phyloP scores from a whole-genome alignment of 148 eudicot species.

The Fagopyrum esculentum region DNA sequence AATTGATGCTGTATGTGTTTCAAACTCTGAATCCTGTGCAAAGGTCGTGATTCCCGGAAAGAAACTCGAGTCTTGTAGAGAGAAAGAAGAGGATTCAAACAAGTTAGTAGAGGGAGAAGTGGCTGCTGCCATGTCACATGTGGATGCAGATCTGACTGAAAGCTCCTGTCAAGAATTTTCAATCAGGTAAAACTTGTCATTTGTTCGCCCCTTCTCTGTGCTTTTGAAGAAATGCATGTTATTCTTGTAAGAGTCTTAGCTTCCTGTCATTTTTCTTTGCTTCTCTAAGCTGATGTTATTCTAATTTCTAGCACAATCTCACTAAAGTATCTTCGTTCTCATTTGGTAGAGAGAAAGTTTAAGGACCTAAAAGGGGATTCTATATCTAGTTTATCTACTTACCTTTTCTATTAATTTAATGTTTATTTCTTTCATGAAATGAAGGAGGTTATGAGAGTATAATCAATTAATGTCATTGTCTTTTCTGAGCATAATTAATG shows the following conservation, averaged over 20 bases:
- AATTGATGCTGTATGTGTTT: constrained; percentile 57
- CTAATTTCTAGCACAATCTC: background rate
- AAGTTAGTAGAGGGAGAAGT: constrained; percentile 64
- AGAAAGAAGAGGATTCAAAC: constrained; percentile 68
- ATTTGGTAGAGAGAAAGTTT: background rate
- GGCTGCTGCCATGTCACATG: constrained; percentile 84
- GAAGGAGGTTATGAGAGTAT: background rate
- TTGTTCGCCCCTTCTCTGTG: background rate
- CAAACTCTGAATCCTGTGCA: constrained; percentile 57
- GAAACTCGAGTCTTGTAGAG: constrained; percentile 59
- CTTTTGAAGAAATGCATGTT: background rate
- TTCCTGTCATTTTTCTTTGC: background rate
- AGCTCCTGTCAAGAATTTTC: constrained; percentile 41
- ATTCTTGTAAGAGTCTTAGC: background rate
- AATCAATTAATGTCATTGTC: background rate
- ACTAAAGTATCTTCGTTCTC: background rate
- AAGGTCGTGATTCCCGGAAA: constrained; percentile 61
- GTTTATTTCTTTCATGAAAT: background rate
- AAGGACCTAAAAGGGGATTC: background rate
- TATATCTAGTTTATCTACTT: background rate
- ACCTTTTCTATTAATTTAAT: background rate
- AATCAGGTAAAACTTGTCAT: constrained; percentile 38
- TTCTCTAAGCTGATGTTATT: background rate
- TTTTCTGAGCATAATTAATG: background rate
- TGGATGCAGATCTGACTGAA: constrained; percentile 44